These are phyloP conservation scores for Cyamopsis tetragonoloba DNA, from an alignment of 306 rosid species.

Conservation along the genomic window DNA sequence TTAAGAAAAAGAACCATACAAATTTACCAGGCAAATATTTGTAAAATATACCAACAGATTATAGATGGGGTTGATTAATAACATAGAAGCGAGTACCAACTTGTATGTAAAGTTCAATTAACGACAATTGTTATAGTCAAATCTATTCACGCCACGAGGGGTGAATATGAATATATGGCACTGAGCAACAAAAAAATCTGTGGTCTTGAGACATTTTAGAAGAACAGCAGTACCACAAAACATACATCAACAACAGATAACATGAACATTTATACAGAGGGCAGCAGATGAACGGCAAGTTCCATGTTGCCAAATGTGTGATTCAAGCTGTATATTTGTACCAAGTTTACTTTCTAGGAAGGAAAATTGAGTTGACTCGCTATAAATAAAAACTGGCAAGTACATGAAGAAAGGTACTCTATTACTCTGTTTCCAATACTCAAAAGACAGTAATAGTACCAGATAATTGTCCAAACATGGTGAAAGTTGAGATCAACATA, in stretches of 20 bases:
- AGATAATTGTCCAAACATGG: background rate
- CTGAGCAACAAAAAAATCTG: background rate
- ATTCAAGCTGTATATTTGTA: too few species aligned
- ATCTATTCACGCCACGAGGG: background rate
- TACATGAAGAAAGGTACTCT: too few species aligned
- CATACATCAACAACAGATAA: background rate
- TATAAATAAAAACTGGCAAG: too few species aligned
- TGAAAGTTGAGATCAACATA: background rate
- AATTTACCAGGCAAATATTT: conserved; percentile 15
- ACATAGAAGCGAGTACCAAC: background rate
- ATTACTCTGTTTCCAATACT: background rate
- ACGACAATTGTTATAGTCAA: background rate
- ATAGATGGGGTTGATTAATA: background rate
- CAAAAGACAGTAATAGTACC: background rate
- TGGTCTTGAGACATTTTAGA: background rate
- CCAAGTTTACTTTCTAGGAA: too few species aligned
- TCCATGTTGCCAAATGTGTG: background rate
- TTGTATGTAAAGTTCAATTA: background rate
- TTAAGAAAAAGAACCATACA: background rate
- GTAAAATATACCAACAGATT: background rate
- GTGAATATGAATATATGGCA: background rate
- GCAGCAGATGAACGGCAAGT: background rate
- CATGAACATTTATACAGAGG: background rate
- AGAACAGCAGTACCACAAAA: background rate
- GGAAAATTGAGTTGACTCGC: too few species aligned